Conservation (phyloP, 2,329 filamentous ascomycete species). For the Scopulariopsis brevicaulis region DNA sequence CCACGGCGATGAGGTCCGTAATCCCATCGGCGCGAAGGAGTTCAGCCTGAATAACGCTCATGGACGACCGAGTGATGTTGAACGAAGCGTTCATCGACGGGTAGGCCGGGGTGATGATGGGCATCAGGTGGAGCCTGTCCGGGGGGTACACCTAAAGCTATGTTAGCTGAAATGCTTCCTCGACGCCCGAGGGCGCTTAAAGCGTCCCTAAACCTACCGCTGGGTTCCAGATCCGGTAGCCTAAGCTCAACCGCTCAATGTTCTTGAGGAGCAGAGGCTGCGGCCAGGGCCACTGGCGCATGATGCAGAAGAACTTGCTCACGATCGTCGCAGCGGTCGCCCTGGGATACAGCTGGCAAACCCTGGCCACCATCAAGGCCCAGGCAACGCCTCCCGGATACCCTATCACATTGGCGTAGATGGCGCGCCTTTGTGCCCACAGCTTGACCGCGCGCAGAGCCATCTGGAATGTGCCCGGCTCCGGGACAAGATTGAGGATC, state of each 20-base stretch:
- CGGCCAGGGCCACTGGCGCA: slow-evolving; percentile 88
- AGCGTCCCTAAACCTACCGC: slow-evolving; percentile 24
- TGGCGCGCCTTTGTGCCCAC: slow-evolving; percentile 85
- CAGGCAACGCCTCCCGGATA: slow-evolving; percentile 95
- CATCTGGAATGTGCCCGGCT: slow-evolving; percentile 79
- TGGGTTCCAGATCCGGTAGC: slow-evolving; percentile 90
- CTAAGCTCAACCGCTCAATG: slow-evolving; percentile 71
- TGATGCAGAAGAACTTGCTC: slow-evolving; percentile 87
- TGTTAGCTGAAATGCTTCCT: slow-evolving; percentile 21
- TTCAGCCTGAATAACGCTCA: slow-evolving; percentile 73
- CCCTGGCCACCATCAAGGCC: slow-evolving; percentile 93
- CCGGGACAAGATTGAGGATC: slow-evolving; percentile 78
- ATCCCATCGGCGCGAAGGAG: slow-evolving; percentile 68
- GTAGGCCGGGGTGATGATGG: slow-evolving; percentile 94
- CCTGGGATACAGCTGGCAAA: slow-evolving; percentile 92
- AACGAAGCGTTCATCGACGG: slow-evolving; percentile 97
- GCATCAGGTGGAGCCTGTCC: slow-evolving; percentile 87
- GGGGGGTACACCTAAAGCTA: slow-evolving; percentile 49
- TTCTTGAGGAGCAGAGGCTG: slow-evolving; percentile 83
- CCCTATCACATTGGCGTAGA: slow-evolving; percentile 93
- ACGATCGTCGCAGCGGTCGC: slow-evolving; percentile 83
- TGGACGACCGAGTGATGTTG: slow-evolving; percentile 81
- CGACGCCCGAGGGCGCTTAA: not conserved
- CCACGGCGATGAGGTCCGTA: slow-evolving; percentile 66
- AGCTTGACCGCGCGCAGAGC: slow-evolving; percentile 89